Conservation (phyloP, 208 protist species). For the Trypanosoma cruzi region DNA sequence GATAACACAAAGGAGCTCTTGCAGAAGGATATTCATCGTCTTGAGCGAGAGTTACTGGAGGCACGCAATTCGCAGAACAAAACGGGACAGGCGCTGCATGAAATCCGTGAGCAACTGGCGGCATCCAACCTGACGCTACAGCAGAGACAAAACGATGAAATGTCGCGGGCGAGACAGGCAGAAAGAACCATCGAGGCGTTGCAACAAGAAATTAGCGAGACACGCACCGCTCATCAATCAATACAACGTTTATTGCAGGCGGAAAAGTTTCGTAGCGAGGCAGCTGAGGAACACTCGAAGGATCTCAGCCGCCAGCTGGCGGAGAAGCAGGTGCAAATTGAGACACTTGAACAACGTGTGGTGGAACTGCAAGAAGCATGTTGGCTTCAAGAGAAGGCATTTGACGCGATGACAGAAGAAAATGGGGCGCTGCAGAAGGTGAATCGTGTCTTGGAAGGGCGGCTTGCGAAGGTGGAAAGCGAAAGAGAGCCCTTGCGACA, state of each 20-base stretch:
- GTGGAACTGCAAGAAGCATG: constrained; percentile 25
- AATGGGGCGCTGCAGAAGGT: constrained; percentile 55
- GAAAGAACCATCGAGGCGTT: constrained; percentile 24
- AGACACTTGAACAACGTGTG: constrained; percentile 12
- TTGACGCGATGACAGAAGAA: constrained; percentile 47
- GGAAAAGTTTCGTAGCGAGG: constrained; percentile 11
- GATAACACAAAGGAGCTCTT: neutral
- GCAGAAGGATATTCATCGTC: constrained; percentile 14
- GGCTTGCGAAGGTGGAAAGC: constrained; percentile 64
- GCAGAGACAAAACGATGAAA: constrained; percentile 28
- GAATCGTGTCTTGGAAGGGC: constrained; percentile 67
- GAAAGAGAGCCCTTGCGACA: constrained; percentile 77
- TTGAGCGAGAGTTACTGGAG: constrained; percentile 21
- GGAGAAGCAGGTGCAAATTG: neutral
- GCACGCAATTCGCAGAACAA: constrained; percentile 12
- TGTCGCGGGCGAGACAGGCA: constrained; percentile 23
- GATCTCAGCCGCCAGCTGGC: constrained; percentile 2
- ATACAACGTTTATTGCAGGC: constrained; percentile 10
- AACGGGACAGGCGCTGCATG: constrained; percentile 3
- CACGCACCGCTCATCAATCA: constrained; percentile 11
- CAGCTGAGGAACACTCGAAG: constrained; percentile 20
- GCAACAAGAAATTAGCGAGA: constrained; percentile 23
- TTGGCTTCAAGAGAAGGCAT: constrained; percentile 9
- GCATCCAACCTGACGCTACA: constrained; percentile 27
- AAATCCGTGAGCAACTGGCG: constrained; percentile 27